A percentile compares a stretch with the other conserved stretches of the same genome.
phyloP scores from a whole-genome alignment of 148 eudicot genomes.

The Vaccinium darrowii region DNA sequence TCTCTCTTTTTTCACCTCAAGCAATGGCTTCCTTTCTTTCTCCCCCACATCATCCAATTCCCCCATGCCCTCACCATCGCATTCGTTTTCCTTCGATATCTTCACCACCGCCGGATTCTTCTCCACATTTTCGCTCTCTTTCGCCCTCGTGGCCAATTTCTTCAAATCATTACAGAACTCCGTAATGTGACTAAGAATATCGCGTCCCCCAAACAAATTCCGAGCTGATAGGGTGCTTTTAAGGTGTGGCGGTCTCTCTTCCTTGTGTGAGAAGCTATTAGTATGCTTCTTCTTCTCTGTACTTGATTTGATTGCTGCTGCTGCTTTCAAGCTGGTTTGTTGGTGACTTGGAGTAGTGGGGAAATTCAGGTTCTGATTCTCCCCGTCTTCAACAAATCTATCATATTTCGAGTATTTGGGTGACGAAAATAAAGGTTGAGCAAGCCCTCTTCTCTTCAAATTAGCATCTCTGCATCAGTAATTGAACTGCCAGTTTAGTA shows the following conservation, averaged over 20 bases:
- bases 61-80: constrained; percentile 14
- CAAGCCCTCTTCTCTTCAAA: constrained; percentile 63
- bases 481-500: background rate
- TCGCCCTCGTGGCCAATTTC: constrained; percentile 49
- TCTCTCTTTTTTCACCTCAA: constrained; percentile 44
- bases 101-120: constrained; percentile 12
- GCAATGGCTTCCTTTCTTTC: constrained; percentile 49
- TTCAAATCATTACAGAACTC: constrained; percentile 79
- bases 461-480: constrained; percentile 49
- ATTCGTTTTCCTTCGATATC: constrained; percentile 9
- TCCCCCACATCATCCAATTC: constrained; percentile 19
- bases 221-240: constrained; percentile 60
- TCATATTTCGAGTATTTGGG: constrained; percentile 16
- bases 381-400: constrained; percentile 42
- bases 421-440: constrained; percentile 26
- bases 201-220: constrained; percentile 73
- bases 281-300: constrained; percentile 41
- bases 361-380: constrained; percentile 75
- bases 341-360: constrained; percentile 47
- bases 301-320: constrained; percentile 53
- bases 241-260: constrained; percentile 41
- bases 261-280: constrained; percentile 23
- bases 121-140: constrained; percentile 37
- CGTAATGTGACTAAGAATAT: constrained; percentile 56
- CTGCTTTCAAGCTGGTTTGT: constrained; percentile 35